Evolutionary conservation across 352 stramenopile genomes (phyloP).

Genomic region (Phytophthora constricta): DNA sequence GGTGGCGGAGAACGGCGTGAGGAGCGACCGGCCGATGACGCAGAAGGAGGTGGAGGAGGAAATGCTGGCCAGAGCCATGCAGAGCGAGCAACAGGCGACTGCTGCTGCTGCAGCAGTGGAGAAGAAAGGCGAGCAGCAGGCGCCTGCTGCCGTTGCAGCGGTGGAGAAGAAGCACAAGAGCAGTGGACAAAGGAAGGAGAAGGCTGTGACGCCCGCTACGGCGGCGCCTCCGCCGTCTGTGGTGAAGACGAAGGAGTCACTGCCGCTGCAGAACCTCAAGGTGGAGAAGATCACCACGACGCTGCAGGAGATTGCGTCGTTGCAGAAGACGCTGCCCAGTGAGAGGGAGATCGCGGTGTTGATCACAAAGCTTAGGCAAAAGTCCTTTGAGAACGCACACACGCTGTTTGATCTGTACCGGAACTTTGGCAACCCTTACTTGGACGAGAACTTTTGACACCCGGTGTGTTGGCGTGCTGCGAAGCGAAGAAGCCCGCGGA

Average conservation of each 20-base stretch:
- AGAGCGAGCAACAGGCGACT: constrained; percentile 17
- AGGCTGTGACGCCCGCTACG: constrained; percentile 4
- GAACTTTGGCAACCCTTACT: constrained; percentile 85
- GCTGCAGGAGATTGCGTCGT: constrained; percentile 70
- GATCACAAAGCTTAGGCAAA: constrained; percentile 61
- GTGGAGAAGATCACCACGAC: constrained; percentile 78
- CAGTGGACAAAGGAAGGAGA: neutral
- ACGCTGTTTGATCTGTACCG: constrained; percentile 87
- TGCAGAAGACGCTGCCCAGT: constrained; percentile 80
- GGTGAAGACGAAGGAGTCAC: constrained; percentile 25
- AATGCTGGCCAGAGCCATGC: constrained; percentile 35
- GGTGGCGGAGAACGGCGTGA: constrained; percentile 15
- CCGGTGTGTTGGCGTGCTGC: constrained; percentile 80
- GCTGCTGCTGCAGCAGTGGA: neutral
- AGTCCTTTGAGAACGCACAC: constrained; percentile 81
- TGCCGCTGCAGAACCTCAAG: constrained; percentile 44
- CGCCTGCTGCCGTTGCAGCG: no score
- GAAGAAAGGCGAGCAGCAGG: neutral
- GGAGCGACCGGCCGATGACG: constrained; percentile 26
- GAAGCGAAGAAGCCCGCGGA: constrained; percentile 75
- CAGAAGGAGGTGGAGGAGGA: constrained; percentile 48
- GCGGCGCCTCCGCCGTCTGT: constrained; percentile 6
- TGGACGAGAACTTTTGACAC: constrained; percentile 87
- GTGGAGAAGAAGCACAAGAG: constrained; percentile 23
- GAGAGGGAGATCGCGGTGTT: constrained; percentile 67